Evolutionary conservation across 805 yeast species (phyloP).

Genomic region (Hanseniaspora hatyaiensis): DNA sequence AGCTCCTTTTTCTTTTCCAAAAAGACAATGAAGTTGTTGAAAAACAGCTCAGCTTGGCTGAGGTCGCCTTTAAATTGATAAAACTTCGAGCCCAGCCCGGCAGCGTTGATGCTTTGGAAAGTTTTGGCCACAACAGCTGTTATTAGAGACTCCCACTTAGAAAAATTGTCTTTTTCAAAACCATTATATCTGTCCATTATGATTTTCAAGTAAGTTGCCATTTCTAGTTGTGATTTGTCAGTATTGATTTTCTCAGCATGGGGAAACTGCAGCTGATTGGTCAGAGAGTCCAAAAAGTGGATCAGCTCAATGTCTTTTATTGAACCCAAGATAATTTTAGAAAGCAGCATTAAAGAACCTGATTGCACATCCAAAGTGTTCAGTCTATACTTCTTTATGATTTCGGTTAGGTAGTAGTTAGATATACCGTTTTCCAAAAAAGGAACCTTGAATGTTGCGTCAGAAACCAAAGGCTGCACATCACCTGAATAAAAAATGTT

Average conservation of each 20-base stretch:
- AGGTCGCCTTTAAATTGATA: conserved; percentile 20
- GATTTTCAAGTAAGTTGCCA: conserved; percentile 21
- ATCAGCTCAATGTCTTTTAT: conserved; percentile 20
- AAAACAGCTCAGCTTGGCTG: conserved; percentile 26
- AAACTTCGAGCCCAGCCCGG: conserved; percentile 31
- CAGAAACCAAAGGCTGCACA: too few species aligned
- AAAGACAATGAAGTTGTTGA: conserved; percentile 35
- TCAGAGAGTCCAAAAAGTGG: conserved; percentile 18
- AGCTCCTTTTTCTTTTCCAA: conserved; percentile 31
- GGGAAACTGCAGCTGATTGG: conserved; percentile 34
- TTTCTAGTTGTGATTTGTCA: conserved; percentile 23
- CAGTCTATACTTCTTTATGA: not conserved
- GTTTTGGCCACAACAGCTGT: conserved; percentile 33
- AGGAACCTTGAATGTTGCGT: conserved; percentile 3
- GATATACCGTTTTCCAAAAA: not conserved
- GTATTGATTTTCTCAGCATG: conserved; percentile 32
- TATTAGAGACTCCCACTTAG: conserved; percentile 24
- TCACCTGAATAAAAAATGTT: conserved; percentile 7
- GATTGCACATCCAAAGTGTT: too few species aligned
- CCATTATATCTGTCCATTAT: conserved; percentile 24
- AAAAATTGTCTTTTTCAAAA: conserved; percentile 16
- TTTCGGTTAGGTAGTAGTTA: not conserved
- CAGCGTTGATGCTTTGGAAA: conserved; percentile 35
- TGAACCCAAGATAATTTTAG: not conserved
- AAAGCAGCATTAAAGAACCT: not conserved